Percentiles rank a stretch among this genome's conserved stretches.
Conservation (phyloP, 2,329 filamentous ascomycete species). For the Microdochium paspali region DNA sequence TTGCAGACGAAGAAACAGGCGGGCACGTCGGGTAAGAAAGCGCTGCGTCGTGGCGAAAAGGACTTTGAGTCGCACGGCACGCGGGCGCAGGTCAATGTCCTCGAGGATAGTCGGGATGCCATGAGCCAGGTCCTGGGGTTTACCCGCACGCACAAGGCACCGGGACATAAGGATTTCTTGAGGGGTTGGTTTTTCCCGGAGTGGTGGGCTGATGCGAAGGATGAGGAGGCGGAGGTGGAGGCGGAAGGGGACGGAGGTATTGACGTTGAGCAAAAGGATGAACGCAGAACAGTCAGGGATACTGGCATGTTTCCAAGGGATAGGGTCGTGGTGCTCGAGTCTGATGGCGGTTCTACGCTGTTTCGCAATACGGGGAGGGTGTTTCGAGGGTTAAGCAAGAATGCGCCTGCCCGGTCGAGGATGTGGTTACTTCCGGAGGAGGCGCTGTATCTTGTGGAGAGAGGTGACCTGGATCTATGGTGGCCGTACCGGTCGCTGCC, state of each 20-base stretch:
- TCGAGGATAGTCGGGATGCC: constrained; percentile 73
- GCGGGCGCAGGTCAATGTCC: constrained; percentile 63
- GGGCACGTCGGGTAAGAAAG: constrained; percentile 41
- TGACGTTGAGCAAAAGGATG: constrained; percentile 7
- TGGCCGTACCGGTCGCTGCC: constrained; percentile 57
- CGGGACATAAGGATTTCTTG: constrained; percentile 40
- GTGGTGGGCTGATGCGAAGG: constrained; percentile 28
- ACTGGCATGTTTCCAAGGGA: constrained; percentile 29
- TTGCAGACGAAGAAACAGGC: constrained; percentile 8
- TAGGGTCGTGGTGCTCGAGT: constrained; percentile 56
- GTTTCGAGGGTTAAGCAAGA: constrained; percentile 41
- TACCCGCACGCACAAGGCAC: constrained; percentile 61
- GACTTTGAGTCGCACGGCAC: constrained; percentile 95
- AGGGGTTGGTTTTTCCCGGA: constrained; percentile 68
- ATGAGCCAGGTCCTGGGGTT: constrained; percentile 83
- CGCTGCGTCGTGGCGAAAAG: constrained; percentile 89
- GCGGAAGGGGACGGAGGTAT: constrained; percentile 6
- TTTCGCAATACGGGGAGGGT: constrained; percentile 69
- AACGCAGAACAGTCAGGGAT: constrained; percentile 10
- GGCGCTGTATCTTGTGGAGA: constrained; percentile 78
- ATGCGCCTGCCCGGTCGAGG: constrained; percentile 45
- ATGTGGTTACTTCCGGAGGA: constrained; percentile 89
- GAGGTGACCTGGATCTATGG: constrained; percentile 78
- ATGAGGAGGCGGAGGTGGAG: neutral
- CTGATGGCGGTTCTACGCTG: constrained; percentile 60